Conservation (phyloP, 2,329 filamentous ascomycete species). For the Neocatenulostroma microsporum region DNA sequence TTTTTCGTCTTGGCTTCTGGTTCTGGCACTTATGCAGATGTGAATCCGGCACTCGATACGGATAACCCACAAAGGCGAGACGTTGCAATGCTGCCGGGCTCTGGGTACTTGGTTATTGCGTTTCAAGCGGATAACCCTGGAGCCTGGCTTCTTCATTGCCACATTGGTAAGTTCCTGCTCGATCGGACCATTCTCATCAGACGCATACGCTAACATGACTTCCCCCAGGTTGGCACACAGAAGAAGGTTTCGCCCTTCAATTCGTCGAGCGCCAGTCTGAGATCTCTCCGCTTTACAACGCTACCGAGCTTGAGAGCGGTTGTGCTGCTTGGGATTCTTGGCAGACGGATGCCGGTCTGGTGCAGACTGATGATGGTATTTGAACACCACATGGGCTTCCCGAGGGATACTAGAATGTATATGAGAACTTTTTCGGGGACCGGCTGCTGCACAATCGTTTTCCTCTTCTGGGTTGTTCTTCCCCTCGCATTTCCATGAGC, state of each 20-base stretch:
- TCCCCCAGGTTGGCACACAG: no score
- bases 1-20: slow-evolving; percentile 31
- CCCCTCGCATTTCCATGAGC: no score
- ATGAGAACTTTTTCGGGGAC: no score
- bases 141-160: slow-evolving; percentile 17
- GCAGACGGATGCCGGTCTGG: slow-evolving; percentile 1
- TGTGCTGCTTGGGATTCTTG: slow-evolving; percentile 5
- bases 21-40: slow-evolving; percentile 10
- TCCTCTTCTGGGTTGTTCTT: no score
- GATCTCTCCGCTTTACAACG: slow-evolving; percentile 7
- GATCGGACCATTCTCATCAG: no score
- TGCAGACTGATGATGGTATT: no score
- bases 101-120: slow-evolving; percentile 23
- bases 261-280: slow-evolving; percentile 9
- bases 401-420: no score
- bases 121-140: slow-evolving; percentile 27
- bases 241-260: slow-evolving; percentile 10
- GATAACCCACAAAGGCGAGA: slow-evolving; percentile 26
- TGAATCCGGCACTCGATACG: slow-evolving; percentile 19
- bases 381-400: no score
- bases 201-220: no score
- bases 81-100: slow-evolving; percentile 20
- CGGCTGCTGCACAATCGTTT: no score
- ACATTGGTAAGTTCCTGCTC: slow-evolving; percentile 12
- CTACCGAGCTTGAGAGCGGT: background rate